Evolutionary conservation across 768 basidiomycete species (phyloP), one percentile per base, ranked within the genome.

Genomic region (Trametes coccinea): DNA sequence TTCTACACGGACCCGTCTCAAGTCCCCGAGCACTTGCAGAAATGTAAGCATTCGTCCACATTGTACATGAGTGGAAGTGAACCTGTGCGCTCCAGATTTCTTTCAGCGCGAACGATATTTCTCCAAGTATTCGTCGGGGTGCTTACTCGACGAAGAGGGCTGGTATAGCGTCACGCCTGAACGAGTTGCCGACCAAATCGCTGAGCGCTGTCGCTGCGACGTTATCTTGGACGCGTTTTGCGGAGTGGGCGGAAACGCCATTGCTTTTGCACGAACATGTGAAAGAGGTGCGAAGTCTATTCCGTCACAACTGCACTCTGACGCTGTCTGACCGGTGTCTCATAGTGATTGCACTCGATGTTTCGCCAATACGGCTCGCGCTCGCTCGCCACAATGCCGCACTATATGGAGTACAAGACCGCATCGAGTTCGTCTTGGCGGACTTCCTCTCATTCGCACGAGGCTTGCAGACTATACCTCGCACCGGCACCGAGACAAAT

Each of bases 101-200:
- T 82, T 82, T 5, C 96, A 98, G 72, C 81, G 96, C 34, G 80
- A 84, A 56, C 85, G 93, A 1, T 87, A 85, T 65, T 94, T 98
- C 72, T 90, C 90, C 0, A 75, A 85, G 33, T 95, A 93, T 67
- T 83, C 87, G 29, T 74, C 85, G 0, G 94, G 95, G 0, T 93
- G 94, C 70, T 79, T 97, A 2, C 77, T 98, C 10, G 97, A 98
- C 65, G 86, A 91, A 66, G 93, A 96, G 72, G 96, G 96, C n/a
- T 98, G 95, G 96, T 98, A 90, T 75, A 94, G 91, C 63, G 89
- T 98, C 60, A 99, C 97, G 0, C 96, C 97, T 0, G 95, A 98
- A 69, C 81, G 81, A 41, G 86, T 99, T n/a, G 97, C 95, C 7
- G 75, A 84, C 61, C 95, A 93, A 72, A 98, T 98, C 47, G 96